Percentiles rank a stretch among this genome's conserved stretches.
Evolutionary conservation across 2,329 filamentous ascomycete species (phyloP).

Genomic region (Mycosphaerella sp.): DNA sequence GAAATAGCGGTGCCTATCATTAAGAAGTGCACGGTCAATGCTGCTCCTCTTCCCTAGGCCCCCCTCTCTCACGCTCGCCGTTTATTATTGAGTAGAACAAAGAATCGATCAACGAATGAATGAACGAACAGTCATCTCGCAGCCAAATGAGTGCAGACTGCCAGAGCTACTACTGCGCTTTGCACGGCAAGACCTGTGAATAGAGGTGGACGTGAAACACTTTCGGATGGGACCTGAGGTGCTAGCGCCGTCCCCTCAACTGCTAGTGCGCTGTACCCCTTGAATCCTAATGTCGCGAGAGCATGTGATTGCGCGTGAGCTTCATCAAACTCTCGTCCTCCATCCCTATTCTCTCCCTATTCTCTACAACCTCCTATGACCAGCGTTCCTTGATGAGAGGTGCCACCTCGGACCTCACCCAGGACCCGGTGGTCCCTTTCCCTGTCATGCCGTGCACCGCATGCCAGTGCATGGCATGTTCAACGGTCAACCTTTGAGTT

Average conservation of each 20-base stretch:
- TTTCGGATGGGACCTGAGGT: not conserved
- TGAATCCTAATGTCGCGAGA: not conserved
- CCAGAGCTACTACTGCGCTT: not conserved
- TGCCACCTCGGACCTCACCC: not conserved
- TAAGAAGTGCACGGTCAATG: not conserved
- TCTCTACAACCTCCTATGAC: no score
- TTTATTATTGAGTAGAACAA: not conserved
- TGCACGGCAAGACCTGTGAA: not conserved
- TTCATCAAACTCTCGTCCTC: not conserved
- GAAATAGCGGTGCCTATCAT: no score
- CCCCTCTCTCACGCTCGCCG: not conserved
- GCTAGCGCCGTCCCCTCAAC: not conserved
- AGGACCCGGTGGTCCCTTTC: not conserved
- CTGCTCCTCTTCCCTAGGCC: not conserved
- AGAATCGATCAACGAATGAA: conserved; percentile 1
- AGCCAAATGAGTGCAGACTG: conserved; percentile 8
- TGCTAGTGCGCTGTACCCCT: not conserved
- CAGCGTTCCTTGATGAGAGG: not conserved
- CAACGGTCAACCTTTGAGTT: no score
- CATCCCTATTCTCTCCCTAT: not conserved
- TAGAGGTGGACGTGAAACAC: not conserved
- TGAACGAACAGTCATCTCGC: not conserved
- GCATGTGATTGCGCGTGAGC: not conserved
- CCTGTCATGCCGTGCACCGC: not conserved
- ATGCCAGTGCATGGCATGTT: no score